Evolutionary conservation across 1,139 yeast genomes (phyloP), one percentile per base, ranked within the genome.

Genomic region (Taphrina communis): DNA sequence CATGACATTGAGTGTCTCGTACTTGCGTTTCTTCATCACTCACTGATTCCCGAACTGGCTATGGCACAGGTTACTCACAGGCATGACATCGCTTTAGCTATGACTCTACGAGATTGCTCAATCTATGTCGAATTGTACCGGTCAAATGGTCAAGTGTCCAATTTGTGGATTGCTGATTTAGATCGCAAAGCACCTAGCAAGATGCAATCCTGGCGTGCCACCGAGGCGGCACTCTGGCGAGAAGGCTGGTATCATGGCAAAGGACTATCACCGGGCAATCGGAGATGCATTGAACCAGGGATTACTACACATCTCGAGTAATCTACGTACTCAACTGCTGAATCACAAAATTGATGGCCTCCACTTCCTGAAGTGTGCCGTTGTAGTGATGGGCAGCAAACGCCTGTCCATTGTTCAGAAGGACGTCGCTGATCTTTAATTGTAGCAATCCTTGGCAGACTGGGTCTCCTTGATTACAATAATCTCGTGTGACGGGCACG

Each of bases 41-140:
- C 60, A 36, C 36, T 53, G 25, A 31, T 73, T 72, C 7, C 21
- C 35, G 11, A 19, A 59, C 1, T 70, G 48, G 44, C 36, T 36
- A 14, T n/a, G 7, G 19, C 52, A 11, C 67, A 63, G 38, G 14
- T 9, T 6, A 9, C 7, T 4, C 46, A 25, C 31, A 38, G 36
- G 14, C 12, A 12, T 2, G 61, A 63, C n/a, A 4, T 63, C 9
- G 44, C 53, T 8, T 17, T 63, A 19, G 46, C 52, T n/a, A 63
- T 63, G 67, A 63, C 61, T 36, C n/a, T 63, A 39, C 61, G 67
- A n/a, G 67, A 63, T 38, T 63, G 67, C 44, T 63, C 67, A 11
- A 25, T 56, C 48, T 63, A 31, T 21, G 19, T 63, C 21, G 39
- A 50, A 19, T 2, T 58, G 42, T 11, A 44, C 17, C 53, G 36